Evolutionary conservation across 345 rosid genomes (phyloP).

Genomic region (Cardamine chenopodiifolia): DNA sequence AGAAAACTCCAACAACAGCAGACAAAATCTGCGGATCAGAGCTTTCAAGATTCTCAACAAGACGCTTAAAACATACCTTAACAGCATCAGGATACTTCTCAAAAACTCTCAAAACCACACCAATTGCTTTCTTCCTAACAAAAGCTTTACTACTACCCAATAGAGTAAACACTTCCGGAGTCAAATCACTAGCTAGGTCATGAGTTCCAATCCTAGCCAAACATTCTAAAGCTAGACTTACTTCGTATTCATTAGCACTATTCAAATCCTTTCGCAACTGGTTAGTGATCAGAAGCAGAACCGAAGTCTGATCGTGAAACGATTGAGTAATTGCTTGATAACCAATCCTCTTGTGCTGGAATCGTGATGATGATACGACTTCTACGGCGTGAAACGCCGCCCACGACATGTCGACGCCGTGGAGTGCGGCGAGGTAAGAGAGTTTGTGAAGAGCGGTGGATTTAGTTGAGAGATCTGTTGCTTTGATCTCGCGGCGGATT

Average conservation of each 20-base stretch:
- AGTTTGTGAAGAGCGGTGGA: constrained; percentile 84
- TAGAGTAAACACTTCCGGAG: constrained; percentile 73
- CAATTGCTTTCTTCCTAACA: constrained; percentile 73
- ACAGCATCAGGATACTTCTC: constrained; percentile 87
- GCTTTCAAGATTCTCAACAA: constrained; percentile 82
- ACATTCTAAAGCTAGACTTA: constrained; percentile 80
- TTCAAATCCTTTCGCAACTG: constrained; percentile 80
- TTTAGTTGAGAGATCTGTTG: constrained; percentile 76
- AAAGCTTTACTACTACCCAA: constrained; percentile 63
- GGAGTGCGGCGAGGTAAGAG: constrained; percentile 68
- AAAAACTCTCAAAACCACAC: constrained; percentile 71
- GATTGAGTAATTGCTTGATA: constrained; percentile 79
- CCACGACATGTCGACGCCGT: constrained; percentile 80
- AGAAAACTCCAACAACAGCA: constrained; percentile 80
- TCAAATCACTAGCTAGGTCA: constrained; percentile 85
- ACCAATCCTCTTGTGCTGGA: constrained; percentile 68
- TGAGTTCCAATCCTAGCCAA: constrained; percentile 68
- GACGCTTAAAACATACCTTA: constrained; percentile 79
- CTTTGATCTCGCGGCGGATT: constrained; percentile 78
- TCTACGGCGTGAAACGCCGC: constrained; percentile 90
- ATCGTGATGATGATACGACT: constrained; percentile 73
- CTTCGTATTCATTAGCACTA: constrained; percentile 66
- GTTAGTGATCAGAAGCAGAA: constrained; percentile 72
- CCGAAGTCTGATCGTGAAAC: constrained; percentile 72
- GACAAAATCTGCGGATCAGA: constrained; percentile 60